Evolutionary conservation across 352 stramenopile species (phyloP).

Genomic region (Pythium pyrilobum): DNA sequence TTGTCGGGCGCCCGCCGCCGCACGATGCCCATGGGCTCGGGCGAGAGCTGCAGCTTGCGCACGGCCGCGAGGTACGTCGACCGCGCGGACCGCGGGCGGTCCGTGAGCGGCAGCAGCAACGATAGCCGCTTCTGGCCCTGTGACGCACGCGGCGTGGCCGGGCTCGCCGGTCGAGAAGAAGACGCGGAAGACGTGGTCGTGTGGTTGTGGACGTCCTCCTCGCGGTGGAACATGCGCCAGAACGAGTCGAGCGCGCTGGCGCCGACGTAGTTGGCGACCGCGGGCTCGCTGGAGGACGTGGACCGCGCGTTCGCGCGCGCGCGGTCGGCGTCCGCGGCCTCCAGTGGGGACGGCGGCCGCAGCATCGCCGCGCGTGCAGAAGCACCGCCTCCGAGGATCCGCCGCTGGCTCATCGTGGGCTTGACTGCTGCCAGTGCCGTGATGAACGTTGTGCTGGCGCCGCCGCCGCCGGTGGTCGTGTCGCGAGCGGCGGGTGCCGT

Average conservation of each 20-base stretch:
- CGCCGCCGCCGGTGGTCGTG: background rate
- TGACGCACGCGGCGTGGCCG: background rate
- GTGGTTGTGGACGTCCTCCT: slow-evolving; percentile 58
- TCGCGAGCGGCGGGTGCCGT: background rate
- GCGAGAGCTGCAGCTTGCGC: slow-evolving; percentile 47
- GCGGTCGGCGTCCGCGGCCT: slow-evolving; percentile 27
- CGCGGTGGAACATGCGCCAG: slow-evolving; percentile 67
- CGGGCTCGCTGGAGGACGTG: slow-evolving; percentile 16
- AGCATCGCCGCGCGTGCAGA: slow-evolving; percentile 2
- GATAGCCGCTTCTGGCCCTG: background rate
- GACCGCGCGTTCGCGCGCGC: slow-evolving; percentile 4
- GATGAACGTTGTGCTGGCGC: slow-evolving; percentile 31
- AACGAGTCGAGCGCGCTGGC: slow-evolving; percentile 49
- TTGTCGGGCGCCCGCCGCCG: slow-evolving; percentile 46
- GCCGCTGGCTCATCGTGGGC: background rate
- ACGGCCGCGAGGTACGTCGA: slow-evolving; percentile 60
- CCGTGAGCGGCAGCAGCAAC: slow-evolving; percentile 13
- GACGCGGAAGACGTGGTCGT: slow-evolving; percentile 10
- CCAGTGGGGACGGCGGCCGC: slow-evolving; percentile 57
- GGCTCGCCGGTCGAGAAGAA: background rate
- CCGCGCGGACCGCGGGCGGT: slow-evolving; percentile 44
- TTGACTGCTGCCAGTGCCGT: slow-evolving; percentile 34
- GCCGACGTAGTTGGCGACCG: slow-evolving; percentile 57
- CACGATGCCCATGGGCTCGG: slow-evolving; percentile 65
- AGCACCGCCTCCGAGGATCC: background rate